These are phyloP conservation scores for Paecilomyces sp. DNA, from an alignment of 2,329 filamentous ascomycete species.

Conservation along the genomic window DNA sequence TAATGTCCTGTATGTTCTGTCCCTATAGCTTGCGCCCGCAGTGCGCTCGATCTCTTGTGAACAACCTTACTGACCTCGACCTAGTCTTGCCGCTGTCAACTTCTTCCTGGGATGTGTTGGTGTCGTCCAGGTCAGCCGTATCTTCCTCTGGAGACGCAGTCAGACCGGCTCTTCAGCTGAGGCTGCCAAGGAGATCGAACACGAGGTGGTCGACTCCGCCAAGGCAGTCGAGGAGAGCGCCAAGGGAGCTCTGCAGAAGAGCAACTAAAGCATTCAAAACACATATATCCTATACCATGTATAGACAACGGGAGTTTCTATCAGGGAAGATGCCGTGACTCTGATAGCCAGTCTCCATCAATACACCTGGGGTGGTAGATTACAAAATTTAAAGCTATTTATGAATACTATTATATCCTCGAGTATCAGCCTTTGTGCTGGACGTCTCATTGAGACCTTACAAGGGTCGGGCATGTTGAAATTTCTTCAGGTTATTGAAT, in stretches of 20 bases:
- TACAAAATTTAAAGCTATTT: not conserved
- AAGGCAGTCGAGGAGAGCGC: constrained; percentile 23
- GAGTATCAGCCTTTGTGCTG: not conserved
- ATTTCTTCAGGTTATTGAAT: not conserved
- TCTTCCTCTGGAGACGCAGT: constrained; percentile 54
- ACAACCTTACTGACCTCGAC: not conserved
- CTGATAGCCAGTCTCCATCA: not conserved
- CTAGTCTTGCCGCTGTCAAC: constrained; percentile 85
- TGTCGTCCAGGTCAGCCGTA: constrained; percentile 71
- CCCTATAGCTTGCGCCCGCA: not conserved
- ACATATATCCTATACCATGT: not conserved
- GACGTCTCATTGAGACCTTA: not conserved
- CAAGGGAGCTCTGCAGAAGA: not conserved
- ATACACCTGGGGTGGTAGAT: not conserved
- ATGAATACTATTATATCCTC: not conserved
- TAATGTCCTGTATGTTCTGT: constrained; percentile 68
- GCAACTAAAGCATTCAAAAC: not conserved
- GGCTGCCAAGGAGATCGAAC: constrained; percentile 31
- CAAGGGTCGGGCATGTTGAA: not conserved
- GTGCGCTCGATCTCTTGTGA: not conserved
- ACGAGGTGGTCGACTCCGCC: constrained; percentile 27
- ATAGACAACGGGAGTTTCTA: not conserved
- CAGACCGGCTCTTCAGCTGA: constrained; percentile 44
- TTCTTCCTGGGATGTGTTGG: constrained; percentile 94
- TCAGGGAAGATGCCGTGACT: not conserved